Conservation (phyloP, 495 filamentous ascomycete species). For the Achaetomiella virescens region DNA sequence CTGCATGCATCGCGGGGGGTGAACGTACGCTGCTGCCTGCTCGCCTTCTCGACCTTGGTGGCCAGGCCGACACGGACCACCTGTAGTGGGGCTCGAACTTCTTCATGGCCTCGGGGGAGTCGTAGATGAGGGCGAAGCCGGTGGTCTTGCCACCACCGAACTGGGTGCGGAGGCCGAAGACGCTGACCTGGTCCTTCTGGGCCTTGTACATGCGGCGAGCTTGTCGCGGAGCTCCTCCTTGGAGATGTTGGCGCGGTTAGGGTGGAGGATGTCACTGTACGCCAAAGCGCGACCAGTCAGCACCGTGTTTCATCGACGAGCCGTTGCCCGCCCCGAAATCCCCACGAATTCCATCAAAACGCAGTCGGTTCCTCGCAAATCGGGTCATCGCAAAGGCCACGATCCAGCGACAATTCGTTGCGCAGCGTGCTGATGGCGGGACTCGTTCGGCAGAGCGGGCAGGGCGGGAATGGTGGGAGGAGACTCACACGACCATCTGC, state of each 20-base stretch:
- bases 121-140: constrained; percentile 97
- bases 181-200: constrained; percentile 90
- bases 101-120: constrained; percentile 94
- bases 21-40: constrained; percentile 96
- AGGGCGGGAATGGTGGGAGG: constrained; percentile 3
- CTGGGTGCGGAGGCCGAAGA: constrained; percentile 97
- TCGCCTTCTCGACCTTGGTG: constrained; percentile 88
- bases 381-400: not conserved
- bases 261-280: constrained; percentile 95
- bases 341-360: not conserved
- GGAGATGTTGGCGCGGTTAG: constrained; percentile 93
- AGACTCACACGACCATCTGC: constrained; percentile 99
- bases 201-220: constrained; percentile 94
- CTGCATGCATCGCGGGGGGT: not conserved
- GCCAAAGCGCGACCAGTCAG: constrained; percentile 11
- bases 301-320: not conserved
- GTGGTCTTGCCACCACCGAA: constrained; percentile 99
- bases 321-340: not conserved
- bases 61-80: constrained; percentile 85
- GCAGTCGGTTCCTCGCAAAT: not conserved
- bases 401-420: constrained; percentile 5
- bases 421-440: not conserved
- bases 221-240: constrained; percentile 97
- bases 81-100: constrained; percentile 99
- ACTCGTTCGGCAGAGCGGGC: constrained; percentile 1